Evolutionary conservation across 2,329 filamentous ascomycete species (phyloP), one percentile per base, ranked within the genome.

Genomic region (Ophiostoma sp.): DNA sequence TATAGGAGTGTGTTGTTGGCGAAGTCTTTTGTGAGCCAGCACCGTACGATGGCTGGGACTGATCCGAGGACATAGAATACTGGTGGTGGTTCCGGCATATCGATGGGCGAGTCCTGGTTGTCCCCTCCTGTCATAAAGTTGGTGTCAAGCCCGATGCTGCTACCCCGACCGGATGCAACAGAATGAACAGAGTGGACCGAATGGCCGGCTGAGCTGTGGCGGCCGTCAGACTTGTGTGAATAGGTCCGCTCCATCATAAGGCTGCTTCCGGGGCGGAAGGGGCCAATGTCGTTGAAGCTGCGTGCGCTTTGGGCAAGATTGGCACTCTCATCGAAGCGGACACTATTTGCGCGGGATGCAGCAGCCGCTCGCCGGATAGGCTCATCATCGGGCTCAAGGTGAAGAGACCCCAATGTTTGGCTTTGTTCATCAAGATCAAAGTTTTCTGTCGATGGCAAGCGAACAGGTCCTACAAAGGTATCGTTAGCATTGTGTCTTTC

Each of bases 151-250:
- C 92, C 93, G 70, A 98, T 82, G 78, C 93, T 97, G 77, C 93
- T 97, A 66, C 91, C 92, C 63, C 93, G 87, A 41, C 90, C 91
- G 60, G 90, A 92, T 14, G 87, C 86, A 68, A 87, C 86, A 8
- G 92, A 96, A 76, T 88, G 86, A 49, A 85, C 80, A 0, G 87
- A 85, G 72, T 87, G 84, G 60, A 85, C 80, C 5, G 89, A 95
- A 73, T 94, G 90, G 4, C 92, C 92, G n/a, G 92, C 88, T 8
- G 93, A 98, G 77, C 94, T 98, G 75, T 96, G 92, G 71, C 94
- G 86, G 47, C 95, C 95, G 76, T 99, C 94, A 0, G 95, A 98
- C 76, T 96, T 96, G 82, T 98, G 93, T 11, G 95, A 99, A 16
- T 92, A 85, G 0, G 93, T 91, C 16, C 95, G 88, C 79, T 99